Base-by-base conservation (phyloP, 495 filamentous ascomycete species). In the Hypomontagnella submonticulosa region DNA sequence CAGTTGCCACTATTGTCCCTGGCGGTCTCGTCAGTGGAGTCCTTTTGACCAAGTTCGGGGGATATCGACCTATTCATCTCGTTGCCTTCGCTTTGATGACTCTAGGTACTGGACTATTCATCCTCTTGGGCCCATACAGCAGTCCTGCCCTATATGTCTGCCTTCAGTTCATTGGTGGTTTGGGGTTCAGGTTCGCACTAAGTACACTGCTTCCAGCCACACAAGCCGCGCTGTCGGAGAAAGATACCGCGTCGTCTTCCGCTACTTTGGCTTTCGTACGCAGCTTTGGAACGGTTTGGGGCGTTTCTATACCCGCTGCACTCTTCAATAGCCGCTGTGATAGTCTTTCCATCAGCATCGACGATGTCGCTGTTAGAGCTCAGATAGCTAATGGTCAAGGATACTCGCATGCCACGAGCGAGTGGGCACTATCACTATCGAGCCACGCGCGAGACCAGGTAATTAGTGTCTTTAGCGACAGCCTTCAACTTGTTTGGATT, bases 201-300 rank as follows among this genome's bases (percentile, higher is more conserved):
- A 58, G 48, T 1, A 72, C 69, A 0, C 40, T 67, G 2, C 69
- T 83, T 0, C 78, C 80, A 0, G 76, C 79, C 0, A 58, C 79
- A 1, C 79, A 77, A 23, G 80, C 75, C 0, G 40, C 49, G 1
- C 52, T 79, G 0, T 18, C 69, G 0, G 78, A 82, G 16, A 15
- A 55, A 0, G 76, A 86, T 44, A 44, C 57, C 0, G 83, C 80
- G 0, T 52, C 62, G 0, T 72, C 76, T 3, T 83, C 79, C 0
- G 76, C 51, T 0, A 73, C 75, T 0, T 86, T 73, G 73, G 55
- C 66, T 0, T 85, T 85, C 33, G 15, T 84, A 4, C 76, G 83
- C 4, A 71, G 43, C 15, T 76, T 85, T 13, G 84, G 82, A 0
- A 20, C 44, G 32, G 73, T 83, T n/a, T 85, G 82, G 82, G 82